A percentile compares a stretch with the other conserved stretches of the same genome.
phyloP scores from a whole-genome alignment of 371 early-diverging fungal species.

The Syncephalastrum sp. region DNA sequence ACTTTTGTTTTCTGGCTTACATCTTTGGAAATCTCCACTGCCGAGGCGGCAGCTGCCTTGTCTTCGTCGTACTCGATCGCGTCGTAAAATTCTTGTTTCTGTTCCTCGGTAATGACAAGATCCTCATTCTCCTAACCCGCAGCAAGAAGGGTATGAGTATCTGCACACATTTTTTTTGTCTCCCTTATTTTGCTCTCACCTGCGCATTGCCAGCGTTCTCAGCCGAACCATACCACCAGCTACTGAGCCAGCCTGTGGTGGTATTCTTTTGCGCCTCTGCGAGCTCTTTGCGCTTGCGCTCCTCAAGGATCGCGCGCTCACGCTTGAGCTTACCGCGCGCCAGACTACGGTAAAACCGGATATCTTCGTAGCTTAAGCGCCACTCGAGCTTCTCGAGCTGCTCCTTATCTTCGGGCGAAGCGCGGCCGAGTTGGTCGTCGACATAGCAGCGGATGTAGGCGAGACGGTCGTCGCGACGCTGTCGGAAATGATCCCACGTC shows the following conservation, averaged over 20 bases:
- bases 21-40: conserved; percentile 79
- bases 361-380: conserved; percentile 83
- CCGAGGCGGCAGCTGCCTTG: conserved; percentile 56
- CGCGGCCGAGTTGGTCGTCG: conserved; percentile 56
- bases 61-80: conserved; percentile 94
- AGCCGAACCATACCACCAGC: conserved; percentile 63
- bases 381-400: conserved; percentile 73
- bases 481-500: conserved; percentile 84
- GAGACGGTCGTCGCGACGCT: conserved; percentile 84
- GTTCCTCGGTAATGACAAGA: conserved; percentile 67
- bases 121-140: conserved; percentile 24
- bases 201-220: conserved; percentile 9
- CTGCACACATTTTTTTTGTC: background rate
- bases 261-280: conserved; percentile 22
- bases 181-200: conserved; percentile 4
- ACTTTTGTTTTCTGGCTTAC: conserved; percentile 29
- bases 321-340: conserved; percentile 73
- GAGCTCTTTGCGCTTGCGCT: conserved; percentile 28
- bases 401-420: conserved; percentile 52
- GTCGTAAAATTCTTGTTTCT: conserved; percentile 86
- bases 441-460: conserved; percentile 81
- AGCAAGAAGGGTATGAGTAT: background rate
- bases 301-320: conserved; percentile 66
- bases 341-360: conserved; percentile 86
- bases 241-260: conserved; percentile 57